Conservation (phyloP, 768 basidiomycete species). For the Lactarius sanguifluus region DNA sequence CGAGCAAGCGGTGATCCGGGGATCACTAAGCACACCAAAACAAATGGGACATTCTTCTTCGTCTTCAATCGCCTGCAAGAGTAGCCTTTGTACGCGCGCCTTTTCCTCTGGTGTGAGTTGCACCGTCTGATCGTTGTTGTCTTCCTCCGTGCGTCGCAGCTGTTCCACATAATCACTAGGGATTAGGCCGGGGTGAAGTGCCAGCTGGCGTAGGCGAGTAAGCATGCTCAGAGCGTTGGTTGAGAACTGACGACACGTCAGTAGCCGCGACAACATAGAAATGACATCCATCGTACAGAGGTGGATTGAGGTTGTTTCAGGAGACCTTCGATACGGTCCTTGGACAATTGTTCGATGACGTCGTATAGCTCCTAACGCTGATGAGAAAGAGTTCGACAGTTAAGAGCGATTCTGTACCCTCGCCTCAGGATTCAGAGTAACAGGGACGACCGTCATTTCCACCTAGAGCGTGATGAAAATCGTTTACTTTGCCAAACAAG, state of each 20-base stretch:
- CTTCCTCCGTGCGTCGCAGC: constrained; percentile 43
- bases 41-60: constrained; percentile 83
- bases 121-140: constrained; percentile 37
- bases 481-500: constrained; percentile 43
- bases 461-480: constrained; percentile 46
- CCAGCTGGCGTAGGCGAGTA: constrained; percentile 83
- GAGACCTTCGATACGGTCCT: constrained; percentile 58
- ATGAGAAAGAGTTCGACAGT: constrained; percentile 7
- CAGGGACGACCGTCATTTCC: constrained; percentile 72
- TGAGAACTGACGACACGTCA: constrained; percentile 46
- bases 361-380: constrained; percentile 59
- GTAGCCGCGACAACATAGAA: constrained; percentile 13
- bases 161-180: constrained; percentile 70
- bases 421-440: constrained; percentile 61
- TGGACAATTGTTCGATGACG: constrained; percentile 60
- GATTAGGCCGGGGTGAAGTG: constrained; percentile 73
- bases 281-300: constrained; percentile 29
- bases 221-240: constrained; percentile 76
- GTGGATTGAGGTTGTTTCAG: constrained; percentile 44
- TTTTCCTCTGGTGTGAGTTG: constrained; percentile 55
- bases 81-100: constrained; percentile 52
- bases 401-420: constrained; percentile 43
- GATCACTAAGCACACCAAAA: constrained; percentile 56
- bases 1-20: constrained; percentile 70
- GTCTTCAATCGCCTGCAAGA: constrained; percentile 73